phyloP scores from a whole-genome alignment of 1,284 basidiomycete genomes.

The Volvariella volvacea region DNA sequence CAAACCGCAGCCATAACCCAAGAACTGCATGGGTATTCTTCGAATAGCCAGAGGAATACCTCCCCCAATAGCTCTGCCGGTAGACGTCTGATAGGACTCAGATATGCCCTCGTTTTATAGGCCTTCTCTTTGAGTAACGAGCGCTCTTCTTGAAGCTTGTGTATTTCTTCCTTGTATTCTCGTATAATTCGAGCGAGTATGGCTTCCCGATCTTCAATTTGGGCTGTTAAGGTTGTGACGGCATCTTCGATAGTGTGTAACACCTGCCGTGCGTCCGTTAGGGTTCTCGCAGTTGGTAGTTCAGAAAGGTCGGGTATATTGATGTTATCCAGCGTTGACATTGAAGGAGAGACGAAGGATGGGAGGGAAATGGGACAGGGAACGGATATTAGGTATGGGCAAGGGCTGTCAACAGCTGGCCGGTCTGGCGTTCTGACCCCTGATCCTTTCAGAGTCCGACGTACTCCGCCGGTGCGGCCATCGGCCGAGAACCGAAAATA shows the following conservation, averaged over 20 bases:
- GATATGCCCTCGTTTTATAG: constrained; percentile 45
- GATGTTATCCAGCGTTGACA: no score
- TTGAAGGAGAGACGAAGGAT: no score
- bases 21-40: constrained; percentile 57
- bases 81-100: constrained; percentile 61
- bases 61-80: constrained; percentile 60
- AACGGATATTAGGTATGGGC: no score
- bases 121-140: constrained; percentile 38
- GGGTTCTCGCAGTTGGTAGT: constrained; percentile 22
- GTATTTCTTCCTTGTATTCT: constrained; percentile 45
- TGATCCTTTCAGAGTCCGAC: no score
- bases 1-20: constrained; percentile 67
- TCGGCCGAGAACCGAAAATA: no score
- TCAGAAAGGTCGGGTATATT: no score
- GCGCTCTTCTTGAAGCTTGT: constrained; percentile 44
- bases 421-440: no score
- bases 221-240: constrained; percentile 26
- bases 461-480: no score
- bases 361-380: no score
- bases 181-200: constrained; percentile 50
- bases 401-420: no score
- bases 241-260: constrained; percentile 28
- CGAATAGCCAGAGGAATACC: constrained; percentile 61
- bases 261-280: constrained; percentile 32
- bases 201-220: constrained; percentile 41